Evolutionary conservation across 345 rosid genomes (phyloP).

Genomic region (Populus tremula): DNA sequence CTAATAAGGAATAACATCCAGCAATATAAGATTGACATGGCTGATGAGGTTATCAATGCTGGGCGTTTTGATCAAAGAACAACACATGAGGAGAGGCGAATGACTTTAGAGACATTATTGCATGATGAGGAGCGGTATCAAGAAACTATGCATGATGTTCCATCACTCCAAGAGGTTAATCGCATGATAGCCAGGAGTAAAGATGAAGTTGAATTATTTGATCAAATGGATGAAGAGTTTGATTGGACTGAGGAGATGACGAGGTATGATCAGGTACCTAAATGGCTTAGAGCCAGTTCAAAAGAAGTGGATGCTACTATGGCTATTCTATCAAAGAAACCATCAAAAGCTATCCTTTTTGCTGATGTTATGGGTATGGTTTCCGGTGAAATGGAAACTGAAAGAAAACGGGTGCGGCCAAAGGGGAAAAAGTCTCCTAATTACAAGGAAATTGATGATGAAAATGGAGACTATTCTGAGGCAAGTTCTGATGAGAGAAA

Average conservation of each 20-base stretch:
- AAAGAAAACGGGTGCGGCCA: constrained; percentile 84
- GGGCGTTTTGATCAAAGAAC: constrained; percentile 99
- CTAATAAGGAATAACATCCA: constrained; percentile 98
- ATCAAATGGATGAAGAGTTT: constrained; percentile 99
- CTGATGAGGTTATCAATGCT: constrained; percentile 99
- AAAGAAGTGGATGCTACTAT: constrained; percentile 70
- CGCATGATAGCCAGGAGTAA: constrained; percentile 97
- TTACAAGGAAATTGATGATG: constrained; percentile 95
- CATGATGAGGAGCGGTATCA: constrained; percentile 99
- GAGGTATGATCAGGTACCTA: constrained; percentile 86
- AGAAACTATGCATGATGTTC: constrained; percentile 98
- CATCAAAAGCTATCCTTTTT: constrained; percentile 62
- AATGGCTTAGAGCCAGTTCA: constrained; percentile 91
- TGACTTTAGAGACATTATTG: constrained; percentile 93
- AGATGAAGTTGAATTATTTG: constrained; percentile 91
- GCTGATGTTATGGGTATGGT: constrained; percentile 45
- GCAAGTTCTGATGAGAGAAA: constrained; percentile 87
- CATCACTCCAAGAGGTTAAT: constrained; percentile 90
- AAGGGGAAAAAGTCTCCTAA: constrained; percentile 78
- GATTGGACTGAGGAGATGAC: constrained; percentile 97
- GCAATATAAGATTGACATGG: constrained; percentile 99
- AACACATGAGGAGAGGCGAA: constrained; percentile 97
- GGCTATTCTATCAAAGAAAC: constrained; percentile 83
- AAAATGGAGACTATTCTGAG: constrained; percentile 77
- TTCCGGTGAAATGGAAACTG: constrained; percentile 59